Percentiles rank a stretch among this genome's conserved stretches.
phyloP scores from a whole-genome alignment of 1,284 basidiomycete genomes.

The Moesziomyces antarcticus region DNA sequence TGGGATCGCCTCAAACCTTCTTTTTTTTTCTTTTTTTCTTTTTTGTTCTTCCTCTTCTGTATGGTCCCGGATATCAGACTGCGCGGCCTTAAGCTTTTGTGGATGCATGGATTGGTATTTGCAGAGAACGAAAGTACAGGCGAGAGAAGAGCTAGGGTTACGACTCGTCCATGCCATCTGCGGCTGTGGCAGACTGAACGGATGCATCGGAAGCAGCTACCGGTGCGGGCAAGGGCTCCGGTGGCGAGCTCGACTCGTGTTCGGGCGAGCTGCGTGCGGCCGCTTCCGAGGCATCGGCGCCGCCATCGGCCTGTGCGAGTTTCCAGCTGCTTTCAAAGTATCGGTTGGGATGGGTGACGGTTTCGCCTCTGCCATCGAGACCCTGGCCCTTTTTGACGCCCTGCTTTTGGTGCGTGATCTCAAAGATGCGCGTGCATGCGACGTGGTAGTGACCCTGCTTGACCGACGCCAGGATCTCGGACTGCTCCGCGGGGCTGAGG shows the following conservation, averaged over 20 bases:
- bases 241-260: constrained; percentile 6
- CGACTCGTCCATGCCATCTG: constrained; percentile 38
- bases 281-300: constrained; percentile 7
- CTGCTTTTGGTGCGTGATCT: constrained; percentile 81
- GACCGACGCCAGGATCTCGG: constrained; percentile 86
- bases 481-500: constrained; percentile 77
- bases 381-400: constrained; percentile 91
- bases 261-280: constrained; percentile 20
- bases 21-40: constrained; percentile 15
- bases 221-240: constrained; percentile 1
- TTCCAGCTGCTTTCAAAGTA: constrained; percentile 72
- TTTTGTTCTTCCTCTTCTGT: neutral
- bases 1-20: constrained; percentile 50
- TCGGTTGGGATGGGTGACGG: constrained; percentile 93
- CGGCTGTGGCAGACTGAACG: neutral
- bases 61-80: neutral
- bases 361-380: constrained; percentile 81
- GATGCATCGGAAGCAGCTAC: neutral
- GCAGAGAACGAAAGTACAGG: neutral
- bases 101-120: constrained; percentile 27
- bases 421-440: constrained; percentile 96
- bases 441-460: constrained; percentile 90
- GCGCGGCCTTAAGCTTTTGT: neutral
- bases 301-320: constrained; percentile 20
- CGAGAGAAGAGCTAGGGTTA: neutral